Base-by-base conservation (phyloP, 208 protist genomes). In the Herpetomonas samuelpessoai region DNA sequence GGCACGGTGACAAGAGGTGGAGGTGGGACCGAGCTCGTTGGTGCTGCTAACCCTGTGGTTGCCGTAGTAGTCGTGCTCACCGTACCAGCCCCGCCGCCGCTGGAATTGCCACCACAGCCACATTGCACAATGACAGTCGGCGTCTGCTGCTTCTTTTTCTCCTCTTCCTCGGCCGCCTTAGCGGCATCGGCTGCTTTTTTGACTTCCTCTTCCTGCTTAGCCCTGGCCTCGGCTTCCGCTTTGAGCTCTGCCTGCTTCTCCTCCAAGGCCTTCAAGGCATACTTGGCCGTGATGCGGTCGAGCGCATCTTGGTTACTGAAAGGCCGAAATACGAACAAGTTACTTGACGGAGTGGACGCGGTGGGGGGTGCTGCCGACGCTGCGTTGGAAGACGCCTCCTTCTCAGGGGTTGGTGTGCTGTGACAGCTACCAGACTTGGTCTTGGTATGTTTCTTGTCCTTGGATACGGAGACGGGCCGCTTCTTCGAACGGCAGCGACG, bases 221-320 rank as follows among this genome's bases (percentile, higher is more conserved):
- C 51, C 51, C n/a, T 35, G 3, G 51, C 51, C 26, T 56, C 51
- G 26, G 51, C 28, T 14, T 56, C 35, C 25, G 51, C 51, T 24
- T 41, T 35, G 22, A 56, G 24, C 35, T 56, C 51, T 3, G 51
- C 51, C 35, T 41, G 35, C 35, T 41, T 41, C 35, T 41, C 35
- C 14, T 41, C 35, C 35, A 41, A 14, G 35, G 35, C 35, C 14
- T 14, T 41, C 35, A 41, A 14, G 35, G 35, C 35, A 14, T 41
- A 80, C 39, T 50, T 49, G 1, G 62, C 66, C 56, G 69, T 53
- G 18, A 80, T 63, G 47, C 64, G 60, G 1, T 78, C 71, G 18
- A 83, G 48, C 16, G 67, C 38, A n/a, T 74, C 68, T 51, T 80
- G 74, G 22, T 79, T 62, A 0, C 65, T 57, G 28, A 63, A 84